A percentile compares a stretch with the other conserved stretches of the same genome.
These are phyloP conservation scores for Terana coerulea DNA, from an alignment of 768 basidiomycete genomes.

Conservation along the genomic window DNA sequence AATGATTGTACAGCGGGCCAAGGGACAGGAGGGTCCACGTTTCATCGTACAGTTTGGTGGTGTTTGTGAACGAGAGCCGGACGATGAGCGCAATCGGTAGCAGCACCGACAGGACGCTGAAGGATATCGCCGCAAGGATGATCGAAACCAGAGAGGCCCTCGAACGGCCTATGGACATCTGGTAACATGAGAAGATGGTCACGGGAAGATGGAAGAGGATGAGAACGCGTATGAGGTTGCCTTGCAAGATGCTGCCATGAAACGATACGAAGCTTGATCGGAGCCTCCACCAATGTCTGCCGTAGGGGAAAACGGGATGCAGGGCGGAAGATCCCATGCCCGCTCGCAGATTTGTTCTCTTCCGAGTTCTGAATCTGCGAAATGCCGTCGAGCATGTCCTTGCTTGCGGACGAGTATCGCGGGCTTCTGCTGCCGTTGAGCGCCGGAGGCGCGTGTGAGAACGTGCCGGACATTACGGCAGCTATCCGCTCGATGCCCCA, in stretches of 20 bases:
- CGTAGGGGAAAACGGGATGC: constrained; percentile 35
- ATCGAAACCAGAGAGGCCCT: constrained; percentile 56
- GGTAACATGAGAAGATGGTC: constrained; percentile 87
- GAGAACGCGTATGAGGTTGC: constrained; percentile 88
- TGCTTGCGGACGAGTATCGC: constrained; percentile 42
- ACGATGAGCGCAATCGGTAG: constrained; percentile 72
- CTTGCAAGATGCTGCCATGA: constrained; percentile 77
- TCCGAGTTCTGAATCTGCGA: constrained; percentile 30
- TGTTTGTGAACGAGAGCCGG: constrained; percentile 76
- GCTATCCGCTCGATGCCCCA: constrained; percentile 67
- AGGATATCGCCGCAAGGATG: constrained; percentile 78
- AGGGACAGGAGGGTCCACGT: constrained; percentile 86
- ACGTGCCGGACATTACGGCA: constrained; percentile 32
- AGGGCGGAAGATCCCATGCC: constrained; percentile 35
- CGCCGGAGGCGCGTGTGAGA: constrained; percentile 24
- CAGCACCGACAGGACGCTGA: constrained; percentile 73
- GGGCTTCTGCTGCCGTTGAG: constrained; percentile 34
- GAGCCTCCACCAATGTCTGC: constrained; percentile 43
- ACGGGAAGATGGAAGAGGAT: constrained; percentile 93
- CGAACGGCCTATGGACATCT: constrained; percentile 60
- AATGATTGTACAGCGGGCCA: constrained; percentile 94
- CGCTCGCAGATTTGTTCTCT: constrained; percentile 47
- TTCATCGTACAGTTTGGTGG: constrained; percentile 92
- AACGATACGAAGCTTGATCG: constrained; percentile 69
- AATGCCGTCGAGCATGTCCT: constrained; percentile 44